Conservation (phyloP, 305 asterid species). For the Fraxinus velutina region DNA sequence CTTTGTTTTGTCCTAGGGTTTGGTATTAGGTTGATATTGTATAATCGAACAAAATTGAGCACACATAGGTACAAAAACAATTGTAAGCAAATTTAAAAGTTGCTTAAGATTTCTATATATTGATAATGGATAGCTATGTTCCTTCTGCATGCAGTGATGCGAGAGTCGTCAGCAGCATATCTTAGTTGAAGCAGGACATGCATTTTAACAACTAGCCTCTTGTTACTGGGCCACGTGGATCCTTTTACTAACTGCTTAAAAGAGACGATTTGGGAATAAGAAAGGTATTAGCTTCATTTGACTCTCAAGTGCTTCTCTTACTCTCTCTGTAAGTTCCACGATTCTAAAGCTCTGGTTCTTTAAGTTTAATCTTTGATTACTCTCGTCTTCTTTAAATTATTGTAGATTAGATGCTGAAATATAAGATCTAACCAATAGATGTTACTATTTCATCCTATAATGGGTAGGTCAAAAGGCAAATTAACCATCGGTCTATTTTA, state of each 20-base stretch:
- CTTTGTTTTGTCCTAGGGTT: not conserved
- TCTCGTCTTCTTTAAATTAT: not conserved
- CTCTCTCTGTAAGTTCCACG: not conserved
- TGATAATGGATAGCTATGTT: not conserved
- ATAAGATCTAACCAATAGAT: not conserved
- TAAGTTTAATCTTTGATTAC: not conserved
- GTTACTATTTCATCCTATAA: not conserved
- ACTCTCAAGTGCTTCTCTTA: not conserved
- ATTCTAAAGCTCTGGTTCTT: not conserved
- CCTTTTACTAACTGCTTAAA: not conserved
- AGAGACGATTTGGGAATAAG: not conserved
- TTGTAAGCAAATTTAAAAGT: not conserved
- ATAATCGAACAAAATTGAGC: not conserved
- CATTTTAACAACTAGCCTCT: not conserved
- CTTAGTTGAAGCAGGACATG: not conserved
- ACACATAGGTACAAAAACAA: not conserved
- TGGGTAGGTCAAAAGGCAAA: not conserved
- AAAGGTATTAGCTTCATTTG: not conserved
- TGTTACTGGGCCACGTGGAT: not conserved
- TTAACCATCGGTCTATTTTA: not conserved
- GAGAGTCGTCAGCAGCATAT: not conserved
- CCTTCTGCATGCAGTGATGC: not conserved
- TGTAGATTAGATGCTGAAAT: no score
- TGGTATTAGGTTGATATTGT: not conserved
- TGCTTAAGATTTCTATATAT: not conserved